Percentiles rank a stretch among this genome's conserved stretches.
phyloP scores from a whole-genome alignment of 768 basidiomycete species.

The Mycena sanguinolenta region DNA sequence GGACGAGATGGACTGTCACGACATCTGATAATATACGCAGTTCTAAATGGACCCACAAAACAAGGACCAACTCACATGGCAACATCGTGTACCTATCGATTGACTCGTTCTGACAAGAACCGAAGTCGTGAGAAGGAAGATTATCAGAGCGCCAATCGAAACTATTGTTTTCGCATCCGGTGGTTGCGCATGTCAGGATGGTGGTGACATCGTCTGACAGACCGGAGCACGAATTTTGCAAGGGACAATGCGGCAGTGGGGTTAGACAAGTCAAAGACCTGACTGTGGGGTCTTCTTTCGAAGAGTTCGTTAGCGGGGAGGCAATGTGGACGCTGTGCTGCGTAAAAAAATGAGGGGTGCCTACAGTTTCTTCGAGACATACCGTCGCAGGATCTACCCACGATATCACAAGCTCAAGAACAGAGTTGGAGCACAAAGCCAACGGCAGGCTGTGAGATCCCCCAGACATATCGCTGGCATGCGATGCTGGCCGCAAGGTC shows the following conservation, averaged over 20 bases:
- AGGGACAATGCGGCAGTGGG: conserved; percentile 7
- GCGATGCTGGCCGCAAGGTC: conserved; percentile 23
- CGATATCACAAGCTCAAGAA: conserved; percentile 4
- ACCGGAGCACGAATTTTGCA: conserved; percentile 11
- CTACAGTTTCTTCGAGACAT: not conserved
- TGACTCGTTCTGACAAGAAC: not conserved
- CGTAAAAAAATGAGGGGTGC: not conserved
- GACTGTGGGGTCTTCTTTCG: not conserved
- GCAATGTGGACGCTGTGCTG: conserved; percentile 9
- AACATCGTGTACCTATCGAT: conserved; percentile 17
- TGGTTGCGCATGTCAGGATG: not conserved
- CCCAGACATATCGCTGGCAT: conserved; percentile 24
- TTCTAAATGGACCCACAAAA: not conserved
- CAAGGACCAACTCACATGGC: not conserved
- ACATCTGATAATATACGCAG: conserved; percentile 6
- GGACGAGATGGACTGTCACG: conserved; percentile 10
- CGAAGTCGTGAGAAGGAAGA: not conserved
- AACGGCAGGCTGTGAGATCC: not conserved
- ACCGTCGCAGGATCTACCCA: conserved; percentile 22
- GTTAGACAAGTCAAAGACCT: conserved; percentile 17
- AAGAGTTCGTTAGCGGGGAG: not conserved
- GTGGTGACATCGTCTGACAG: conserved; percentile 2
- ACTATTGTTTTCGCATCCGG: conserved; percentile 18
- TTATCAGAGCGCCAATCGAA: conserved; percentile 28
- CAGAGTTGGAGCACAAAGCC: not conserved